These are phyloP conservation scores for Blastobotrys proliferans DNA, from an alignment of 1,139 yeast genomes.

Conservation along the genomic window DNA sequence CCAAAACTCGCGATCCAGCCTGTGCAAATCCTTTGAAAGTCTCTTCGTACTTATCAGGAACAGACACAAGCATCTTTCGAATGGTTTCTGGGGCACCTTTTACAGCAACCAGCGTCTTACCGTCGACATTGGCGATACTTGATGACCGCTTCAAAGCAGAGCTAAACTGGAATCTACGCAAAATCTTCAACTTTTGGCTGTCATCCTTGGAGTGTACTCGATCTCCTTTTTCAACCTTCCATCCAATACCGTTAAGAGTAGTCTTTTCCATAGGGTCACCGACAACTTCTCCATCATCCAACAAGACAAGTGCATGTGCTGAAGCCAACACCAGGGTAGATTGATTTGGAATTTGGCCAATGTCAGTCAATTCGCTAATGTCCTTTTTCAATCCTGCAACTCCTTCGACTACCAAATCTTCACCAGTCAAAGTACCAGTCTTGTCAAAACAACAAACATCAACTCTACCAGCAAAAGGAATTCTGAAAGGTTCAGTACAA, in stretches of 20 bases:
- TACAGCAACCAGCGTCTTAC: constrained; percentile 68
- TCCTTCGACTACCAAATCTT: constrained; percentile 94
- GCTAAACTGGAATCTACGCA: constrained; percentile 95
- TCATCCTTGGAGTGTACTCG: constrained; percentile 25
- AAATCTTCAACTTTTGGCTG: constrained; percentile 55
- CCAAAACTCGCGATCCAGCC: constrained; percentile 94
- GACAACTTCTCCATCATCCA: constrained; percentile 95
- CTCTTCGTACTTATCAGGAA: constrained; percentile 80
- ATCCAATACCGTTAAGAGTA: constrained; percentile 80
- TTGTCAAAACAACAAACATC: constrained; percentile 98
- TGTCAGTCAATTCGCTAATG: constrained; percentile 53
- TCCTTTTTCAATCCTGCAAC: constrained; percentile 69
- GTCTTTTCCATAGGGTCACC: constrained; percentile 99
- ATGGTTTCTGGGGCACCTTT: constrained; percentile 99
- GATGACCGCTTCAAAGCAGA: constrained; percentile 94
- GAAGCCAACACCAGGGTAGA: constrained; percentile 82
- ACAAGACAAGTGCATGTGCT: constrained; percentile 89
- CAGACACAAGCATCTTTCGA: constrained; percentile 63
- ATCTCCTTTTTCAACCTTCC: constrained; percentile 79
- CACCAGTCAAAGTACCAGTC: constrained; percentile 97
- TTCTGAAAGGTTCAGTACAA: constrained; percentile 98
- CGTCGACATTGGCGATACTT: constrained; percentile 66
- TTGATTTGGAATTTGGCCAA: constrained; percentile 58
- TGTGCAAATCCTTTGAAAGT: constrained; percentile 88
- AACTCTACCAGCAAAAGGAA: constrained; percentile 95